phyloP scores from a whole-genome alignment of 1,284 basidiomycete genomes.

The Prillingera fragicola region DNA sequence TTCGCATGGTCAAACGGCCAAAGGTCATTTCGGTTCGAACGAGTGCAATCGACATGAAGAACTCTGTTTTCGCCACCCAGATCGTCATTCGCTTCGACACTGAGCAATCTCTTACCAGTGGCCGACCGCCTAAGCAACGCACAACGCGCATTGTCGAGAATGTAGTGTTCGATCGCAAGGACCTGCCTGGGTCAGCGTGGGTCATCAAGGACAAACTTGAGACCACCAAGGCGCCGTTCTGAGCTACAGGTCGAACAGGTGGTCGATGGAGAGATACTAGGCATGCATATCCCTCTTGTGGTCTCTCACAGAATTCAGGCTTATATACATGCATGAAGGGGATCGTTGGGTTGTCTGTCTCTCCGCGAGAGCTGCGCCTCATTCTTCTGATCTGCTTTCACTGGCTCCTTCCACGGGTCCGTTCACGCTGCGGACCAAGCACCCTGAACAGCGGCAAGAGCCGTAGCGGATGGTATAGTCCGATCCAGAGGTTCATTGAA shows the following conservation, averaged over 20 bases:
- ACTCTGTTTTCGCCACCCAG: conserved; percentile 4
- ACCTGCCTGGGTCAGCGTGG: not conserved
- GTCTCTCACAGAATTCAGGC: no score
- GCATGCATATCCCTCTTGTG: no score
- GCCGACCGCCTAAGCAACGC: not conserved
- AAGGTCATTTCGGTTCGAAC: conserved; percentile 5
- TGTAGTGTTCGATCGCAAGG: conserved; percentile 6
- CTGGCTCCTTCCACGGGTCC: no score
- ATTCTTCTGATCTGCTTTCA: no score
- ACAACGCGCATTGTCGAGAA: conserved; percentile 6
- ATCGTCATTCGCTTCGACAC: conserved; percentile 8
- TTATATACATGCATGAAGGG: no score
- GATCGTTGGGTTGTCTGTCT: no score
- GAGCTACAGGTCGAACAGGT: no score
- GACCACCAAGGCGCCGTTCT: not conserved
- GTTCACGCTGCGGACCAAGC: no score
- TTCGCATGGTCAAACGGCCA: conserved; percentile 1
- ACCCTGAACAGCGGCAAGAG: no score
- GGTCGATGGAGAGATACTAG: no score
- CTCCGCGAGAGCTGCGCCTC: no score
- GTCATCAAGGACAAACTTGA: conserved; percentile 6
- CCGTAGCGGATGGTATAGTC: no score
- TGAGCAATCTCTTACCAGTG: conserved; percentile 5
- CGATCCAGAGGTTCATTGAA: conserved; percentile 38
- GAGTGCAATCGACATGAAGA: not conserved